Conservation (phyloP, 441 rosid species). For the Kokia cookei region DNA sequence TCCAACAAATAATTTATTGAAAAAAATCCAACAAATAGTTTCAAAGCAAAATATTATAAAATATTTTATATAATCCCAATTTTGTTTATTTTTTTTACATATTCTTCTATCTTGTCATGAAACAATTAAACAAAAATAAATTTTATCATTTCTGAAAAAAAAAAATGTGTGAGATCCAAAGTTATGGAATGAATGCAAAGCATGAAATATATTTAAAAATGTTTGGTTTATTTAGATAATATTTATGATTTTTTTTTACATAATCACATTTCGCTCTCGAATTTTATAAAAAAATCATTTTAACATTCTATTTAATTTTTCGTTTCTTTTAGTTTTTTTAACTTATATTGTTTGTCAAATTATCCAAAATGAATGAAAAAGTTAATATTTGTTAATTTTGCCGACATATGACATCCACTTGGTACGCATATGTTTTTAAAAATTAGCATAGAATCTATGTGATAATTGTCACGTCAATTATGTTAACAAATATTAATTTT, state of each 20-base stretch:
- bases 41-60: constrained; percentile 2
- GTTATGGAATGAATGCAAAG: constrained; percentile 25
- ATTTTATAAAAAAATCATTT: too few species aligned
- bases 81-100: neutral
- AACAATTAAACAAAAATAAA: neutral
- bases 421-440: too few species aligned
- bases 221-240: neutral
- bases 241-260: neutral
- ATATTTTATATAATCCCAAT: neutral
- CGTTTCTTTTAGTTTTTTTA: too few species aligned
- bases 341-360: too few species aligned
- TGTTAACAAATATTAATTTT: too few species aligned
- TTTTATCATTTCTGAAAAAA: neutral
- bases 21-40: neutral
- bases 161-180: constrained; percentile 16
- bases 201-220: neutral
- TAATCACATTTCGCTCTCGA: too few species aligned
- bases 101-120: neutral
- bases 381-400: too few species aligned
- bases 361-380: too few species aligned
- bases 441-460: too few species aligned
- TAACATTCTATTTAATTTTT: too few species aligned
- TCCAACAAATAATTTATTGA: too few species aligned
- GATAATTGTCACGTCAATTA: fast-evolving
- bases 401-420: too few species aligned